Percentiles rank a stretch among this genome's conserved stretches.
Evolutionary conservation across 805 yeast species (phyloP).

Genomic region (Kluyveromyces starmeri): DNA sequence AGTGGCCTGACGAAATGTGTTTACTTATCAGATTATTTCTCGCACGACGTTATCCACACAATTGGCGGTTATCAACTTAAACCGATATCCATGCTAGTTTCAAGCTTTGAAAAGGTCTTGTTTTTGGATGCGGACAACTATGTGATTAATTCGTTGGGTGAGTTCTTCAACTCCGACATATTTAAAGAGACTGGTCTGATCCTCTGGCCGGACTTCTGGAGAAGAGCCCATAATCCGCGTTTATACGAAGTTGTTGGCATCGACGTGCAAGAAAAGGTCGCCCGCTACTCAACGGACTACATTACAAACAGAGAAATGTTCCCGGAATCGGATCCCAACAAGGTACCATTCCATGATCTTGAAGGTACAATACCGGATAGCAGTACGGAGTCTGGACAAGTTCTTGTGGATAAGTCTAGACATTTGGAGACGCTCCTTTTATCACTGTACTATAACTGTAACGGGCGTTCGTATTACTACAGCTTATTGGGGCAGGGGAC

Average conservation of each 20-base stretch:
- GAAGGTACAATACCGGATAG: constrained; percentile 63
- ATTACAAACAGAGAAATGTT: constrained; percentile 25
- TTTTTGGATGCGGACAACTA: constrained; percentile 70
- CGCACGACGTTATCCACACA: constrained; percentile 35
- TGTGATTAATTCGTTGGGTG: constrained; percentile 58
- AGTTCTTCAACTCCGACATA: constrained; percentile 48
- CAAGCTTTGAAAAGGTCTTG: constrained; percentile 64
- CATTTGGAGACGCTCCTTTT: constrained; percentile 53
- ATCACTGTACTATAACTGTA: constrained; percentile 55
- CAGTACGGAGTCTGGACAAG: constrained; percentile 64
- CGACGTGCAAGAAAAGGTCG: constrained; percentile 32
- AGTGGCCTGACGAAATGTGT: constrained; percentile 41
- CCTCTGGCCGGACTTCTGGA: constrained; percentile 87
- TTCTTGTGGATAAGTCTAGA: constrained; percentile 49
- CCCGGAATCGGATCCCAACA: constrained; percentile 18
- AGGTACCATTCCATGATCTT: constrained; percentile 46
- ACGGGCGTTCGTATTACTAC: constrained; percentile 61
- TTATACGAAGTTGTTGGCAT: constrained; percentile 63
- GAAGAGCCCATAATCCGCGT: constrained; percentile 67
- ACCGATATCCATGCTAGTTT: constrained; percentile 58
- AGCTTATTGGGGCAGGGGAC: constrained; percentile 65
- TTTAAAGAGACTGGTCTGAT: constrained; percentile 43
- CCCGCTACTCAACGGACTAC: constrained; percentile 30
- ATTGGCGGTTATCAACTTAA: constrained; percentile 63
- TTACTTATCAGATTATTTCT: constrained; percentile 49